Base-by-base conservation (phyloP, 176 grass and related monocot genomes). In the Eleusine indica region DNA sequence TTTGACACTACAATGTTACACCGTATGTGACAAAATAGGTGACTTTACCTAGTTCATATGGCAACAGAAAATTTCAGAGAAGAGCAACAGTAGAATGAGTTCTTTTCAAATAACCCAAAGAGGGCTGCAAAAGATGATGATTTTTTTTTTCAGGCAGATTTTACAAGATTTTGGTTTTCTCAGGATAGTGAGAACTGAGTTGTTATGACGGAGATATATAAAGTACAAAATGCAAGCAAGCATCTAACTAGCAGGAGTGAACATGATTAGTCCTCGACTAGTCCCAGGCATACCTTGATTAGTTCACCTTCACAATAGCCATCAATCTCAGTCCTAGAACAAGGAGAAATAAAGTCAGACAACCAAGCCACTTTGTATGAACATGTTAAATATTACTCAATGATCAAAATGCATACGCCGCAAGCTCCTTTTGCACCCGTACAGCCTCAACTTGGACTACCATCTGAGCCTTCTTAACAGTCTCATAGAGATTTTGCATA, bases 401-500 rank as follows among this genome's bases (percentile, higher is more conserved):
- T 49, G 77, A 49, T 78, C 13, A 21, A 79, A 87, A 82, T 56
- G 54, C 89, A 86, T 99, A 99, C 97, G 81, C 97, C 64, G 91
- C 97, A 87, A 99, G 97, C 76, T 99, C 97, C 81, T 99, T 96
- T 78, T 99, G 97, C 74, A 99, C 91, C 61, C 93, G 83, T 42
- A 99, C 97, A 69, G 97, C 97, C 84, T 99, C 93, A 68, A 96
- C 97, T 96, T 99, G 97, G 60, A 99, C 93, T 53, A 99, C 93
- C 97, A 92, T 96, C 83, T 99, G 97, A 5, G 97, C 97, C 89
- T 99, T 99, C 87, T 96, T 99, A 82, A 96, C 90, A 66, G 93
- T 99, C 80, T 99, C 97, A 29, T 90, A 99, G 38, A 99, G 81
- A 92, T 99, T 99, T 94, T 99, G 97, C 97, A 96, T 96, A 65